A percentile compares a stretch with the other conserved stretches of the same genome.
phyloP scores from a whole-genome alignment of 1,139 yeast genomes.

The Kodamaea ohmeri region DNA sequence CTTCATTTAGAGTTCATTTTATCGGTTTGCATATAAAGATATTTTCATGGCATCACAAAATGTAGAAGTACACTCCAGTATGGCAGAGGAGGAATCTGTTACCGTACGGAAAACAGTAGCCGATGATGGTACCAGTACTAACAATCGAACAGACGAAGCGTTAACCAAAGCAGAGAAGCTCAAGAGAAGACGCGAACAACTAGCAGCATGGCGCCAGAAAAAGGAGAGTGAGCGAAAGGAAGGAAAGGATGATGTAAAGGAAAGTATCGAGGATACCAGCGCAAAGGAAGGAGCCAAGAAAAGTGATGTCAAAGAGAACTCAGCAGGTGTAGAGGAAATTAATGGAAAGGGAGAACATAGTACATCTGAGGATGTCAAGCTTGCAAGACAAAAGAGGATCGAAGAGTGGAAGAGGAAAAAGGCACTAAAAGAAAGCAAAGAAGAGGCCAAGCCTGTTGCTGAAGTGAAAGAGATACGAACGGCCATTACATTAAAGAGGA shows the following conservation, averaged over 20 bases:
- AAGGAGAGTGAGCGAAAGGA: constrained; percentile 20
- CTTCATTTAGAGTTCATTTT: no score
- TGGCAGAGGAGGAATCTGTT: constrained; percentile 3
- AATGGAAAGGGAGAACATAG: not conserved
- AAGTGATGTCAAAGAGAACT: no score
- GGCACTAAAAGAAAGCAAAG: constrained; percentile 13
- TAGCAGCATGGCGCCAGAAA: constrained; percentile 42
- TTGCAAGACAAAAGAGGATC: constrained; percentile 28
- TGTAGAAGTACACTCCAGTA: constrained; percentile 1
- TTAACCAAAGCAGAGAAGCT: constrained; percentile 35
- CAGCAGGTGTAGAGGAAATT: not conserved
- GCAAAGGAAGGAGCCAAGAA: not conserved
- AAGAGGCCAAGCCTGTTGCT: not conserved
- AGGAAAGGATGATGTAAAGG: constrained; percentile 8
- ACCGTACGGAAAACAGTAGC: constrained; percentile 2
- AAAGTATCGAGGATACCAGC: not conserved
- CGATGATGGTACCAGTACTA: constrained; percentile 14
- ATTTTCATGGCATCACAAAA: not conserved
- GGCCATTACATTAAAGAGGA: constrained; percentile 8
- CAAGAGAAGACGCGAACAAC: constrained; percentile 35
- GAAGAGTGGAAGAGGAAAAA: constrained; percentile 43
- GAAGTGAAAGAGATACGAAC: constrained; percentile 5
- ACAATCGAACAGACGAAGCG: constrained; percentile 16
- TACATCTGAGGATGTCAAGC: constrained; percentile 15
- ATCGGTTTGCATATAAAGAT: constrained; percentile 3